Evolutionary conservation across 805 yeast genomes (phyloP), one percentile per base, ranked within the genome.

Genomic region (Tetrapisispora phaffii): DNA sequence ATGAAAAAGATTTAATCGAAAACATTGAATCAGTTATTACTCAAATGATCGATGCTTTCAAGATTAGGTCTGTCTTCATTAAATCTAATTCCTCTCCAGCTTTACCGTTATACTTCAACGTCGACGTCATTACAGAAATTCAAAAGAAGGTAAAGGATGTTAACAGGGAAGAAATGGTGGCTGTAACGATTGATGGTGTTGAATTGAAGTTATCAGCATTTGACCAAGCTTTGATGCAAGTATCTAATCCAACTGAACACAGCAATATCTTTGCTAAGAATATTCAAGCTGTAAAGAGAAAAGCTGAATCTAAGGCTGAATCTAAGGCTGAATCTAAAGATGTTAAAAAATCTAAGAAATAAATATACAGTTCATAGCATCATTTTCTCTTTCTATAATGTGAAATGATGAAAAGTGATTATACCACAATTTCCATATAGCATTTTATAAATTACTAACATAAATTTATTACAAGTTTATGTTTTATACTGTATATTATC

Each of bases 191-290:
- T 39, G 68, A 62, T 41, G 70, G 68, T 50, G 55, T 68, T 34
- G 70, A 65, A 34, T 68, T 72, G 48, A 71, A 72, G 52, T 66
- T 80, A 42, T 68, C 84, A 41, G 66, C 71, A 22, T 83, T 84
- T 63, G 94, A 85, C 53, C 76, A 76, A 59, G 87, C 87, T 35
- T 76, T 89, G 68, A 73, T 85, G 58, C 96, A 89, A 70, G 85
- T 88, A 53, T 82, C 83, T 46, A 82, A 81, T 54, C 88, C 85
- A 50, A 80, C 77, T 20, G 89, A 79, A 47, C 67, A 81, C 46
- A 69, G 74, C 36, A 72, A 75, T 55, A 69, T 83, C 48, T 72
- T 85, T 61, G 80, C 81, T 39, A 74, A 76, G 53, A 75, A 77
- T 59, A 66, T 72, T 48, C 71, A 69, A 48, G 62, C 67, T 46